These are phyloP conservation scores for Phytophthora podocarpi DNA, from an alignment of 352 stramenopile genomes.

Conservation along the genomic window DNA sequence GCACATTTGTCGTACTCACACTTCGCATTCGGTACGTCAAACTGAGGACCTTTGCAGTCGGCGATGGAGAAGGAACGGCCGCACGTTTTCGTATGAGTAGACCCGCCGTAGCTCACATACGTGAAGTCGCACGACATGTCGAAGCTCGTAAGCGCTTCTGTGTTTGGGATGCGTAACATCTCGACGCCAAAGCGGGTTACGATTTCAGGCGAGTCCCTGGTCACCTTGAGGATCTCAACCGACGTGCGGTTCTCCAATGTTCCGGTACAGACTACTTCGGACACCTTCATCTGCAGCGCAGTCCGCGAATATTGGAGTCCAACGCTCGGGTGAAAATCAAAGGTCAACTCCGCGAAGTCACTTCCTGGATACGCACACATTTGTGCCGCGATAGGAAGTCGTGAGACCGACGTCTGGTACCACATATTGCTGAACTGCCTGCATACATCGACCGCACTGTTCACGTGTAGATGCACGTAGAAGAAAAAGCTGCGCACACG, in stretches of 20 bases:
- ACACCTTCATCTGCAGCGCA: slow-evolving; percentile 39
- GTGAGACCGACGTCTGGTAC: slow-evolving; percentile 53
- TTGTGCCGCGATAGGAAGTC: slow-evolving; percentile 27
- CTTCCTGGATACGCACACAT: slow-evolving; percentile 61
- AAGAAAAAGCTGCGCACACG: slow-evolving; percentile 52
- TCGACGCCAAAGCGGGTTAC: slow-evolving; percentile 67
- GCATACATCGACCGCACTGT: slow-evolving; percentile 48
- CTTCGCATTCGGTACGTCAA: slow-evolving; percentile 43
- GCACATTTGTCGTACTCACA: slow-evolving; percentile 49
- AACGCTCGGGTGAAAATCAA: slow-evolving; percentile 55
- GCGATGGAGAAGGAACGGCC: slow-evolving; percentile 46
- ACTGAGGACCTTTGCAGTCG: slow-evolving; percentile 60
- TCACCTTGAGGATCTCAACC: slow-evolving; percentile 47
- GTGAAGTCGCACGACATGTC: slow-evolving; percentile 58
- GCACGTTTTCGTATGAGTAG: slow-evolving; percentile 42
- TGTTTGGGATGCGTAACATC: slow-evolving; percentile 45
- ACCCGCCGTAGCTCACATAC: slow-evolving; percentile 37
- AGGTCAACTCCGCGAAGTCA: slow-evolving; percentile 71
- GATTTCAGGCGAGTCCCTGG: slow-evolving; percentile 37
- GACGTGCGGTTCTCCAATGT: slow-evolving; percentile 33
- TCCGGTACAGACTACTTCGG: slow-evolving; percentile 46
- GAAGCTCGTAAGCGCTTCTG: slow-evolving; percentile 47
- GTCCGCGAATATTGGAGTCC: slow-evolving; percentile 44
- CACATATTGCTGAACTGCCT: slow-evolving; percentile 61
- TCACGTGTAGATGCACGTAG: slow-evolving; percentile 51